Percentiles rank a stretch among this genome's conserved stretches.
phyloP scores from a whole-genome alignment of 306 rosid species.

The Rosa rugosa region DNA sequence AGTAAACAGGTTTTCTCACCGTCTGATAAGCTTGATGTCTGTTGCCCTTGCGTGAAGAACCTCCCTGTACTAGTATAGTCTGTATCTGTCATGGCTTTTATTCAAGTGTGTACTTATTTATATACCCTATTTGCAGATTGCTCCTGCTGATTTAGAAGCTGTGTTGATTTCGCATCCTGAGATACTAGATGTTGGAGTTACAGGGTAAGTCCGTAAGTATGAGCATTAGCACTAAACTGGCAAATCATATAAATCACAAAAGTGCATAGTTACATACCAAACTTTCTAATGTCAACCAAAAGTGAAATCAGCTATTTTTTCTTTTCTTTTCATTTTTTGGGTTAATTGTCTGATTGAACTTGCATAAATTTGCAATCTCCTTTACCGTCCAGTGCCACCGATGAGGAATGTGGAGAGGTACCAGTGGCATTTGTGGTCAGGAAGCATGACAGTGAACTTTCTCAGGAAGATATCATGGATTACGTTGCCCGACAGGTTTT shows the following conservation, averaged over 20 bases:
- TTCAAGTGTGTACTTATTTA: background rate
- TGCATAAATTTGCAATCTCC: background rate
- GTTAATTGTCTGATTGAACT: background rate
- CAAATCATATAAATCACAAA: background rate
- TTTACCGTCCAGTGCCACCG: conserved; percentile 19
- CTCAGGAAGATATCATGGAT: conserved; percentile 45
- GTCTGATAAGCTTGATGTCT: background rate
- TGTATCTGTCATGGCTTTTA: background rate
- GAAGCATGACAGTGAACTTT: conserved; percentile 56
- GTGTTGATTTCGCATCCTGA: conserved; percentile 47
- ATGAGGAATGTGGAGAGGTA: conserved; percentile 70
- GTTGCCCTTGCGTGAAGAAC: background rate
- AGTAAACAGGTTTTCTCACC: background rate
- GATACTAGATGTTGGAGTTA: conserved; percentile 43
- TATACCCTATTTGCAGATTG: conserved; percentile 27
- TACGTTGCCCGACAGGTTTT: conserved; percentile 58
- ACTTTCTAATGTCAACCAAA: background rate
- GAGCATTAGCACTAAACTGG: background rate
- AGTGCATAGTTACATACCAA: background rate
- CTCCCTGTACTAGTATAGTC: background rate
- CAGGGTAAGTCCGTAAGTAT: conserved; percentile 13
- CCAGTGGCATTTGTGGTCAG: conserved; percentile 84
- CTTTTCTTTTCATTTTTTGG: background rate
- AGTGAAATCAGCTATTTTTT: background rate
- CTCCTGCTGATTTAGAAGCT: conserved; percentile 55